Base-by-base conservation (phyloP, 768 basidiomycete genomes). In the Roridomyces roridus region DNA sequence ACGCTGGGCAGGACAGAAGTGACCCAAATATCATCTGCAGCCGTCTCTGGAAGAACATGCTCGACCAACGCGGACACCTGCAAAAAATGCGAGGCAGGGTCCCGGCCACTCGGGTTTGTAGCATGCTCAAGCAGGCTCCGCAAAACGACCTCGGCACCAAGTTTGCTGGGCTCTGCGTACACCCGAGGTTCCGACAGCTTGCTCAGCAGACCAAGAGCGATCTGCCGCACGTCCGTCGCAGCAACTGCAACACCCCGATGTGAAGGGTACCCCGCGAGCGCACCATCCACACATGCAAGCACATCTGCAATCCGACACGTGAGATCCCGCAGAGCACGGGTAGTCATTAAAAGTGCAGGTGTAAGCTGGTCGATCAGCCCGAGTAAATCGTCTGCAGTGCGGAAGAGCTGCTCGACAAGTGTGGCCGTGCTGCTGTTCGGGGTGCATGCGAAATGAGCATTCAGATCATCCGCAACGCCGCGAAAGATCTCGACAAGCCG, bases 11-110 rank as follows among this genome's bases (percentile, higher is more conserved):
- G 71, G 12, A 88, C 81, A 10, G 68, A 69, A 6, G 75, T 74
- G 2, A 81, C 68, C 87, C 86, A 90, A 55, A 70, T 67, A 31
- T 73, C 73, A 41, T 70, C 66, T 34, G 74, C 70, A 18, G 26
- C 49, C 18, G 61, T 60, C 12, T 68, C 44, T 59, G 88, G 87
- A 1, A 92, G 72, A 28, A 91, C 67, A 49, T 74, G 73, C 60
- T 88, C 82, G 39, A 91, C 62, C 44, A 93, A 75, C 41, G 73
- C 70, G 63, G 82, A 84, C 3, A 84, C 72, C 64, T 88, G 86
- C 28, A 75, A 67, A 4, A 88, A 61, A 47, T 84, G 85, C 55
- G 79, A 75, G 0, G 77, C 80, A 2, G 88, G 88, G 64, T 92
- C 88, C 9, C 72, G 72, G 39, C 76, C 72, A 18, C 71, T 70